Evolutionary conservation across 192 early-diverging fungal genomes (phyloP).

Genomic region (Coemansia pectinata): DNA sequence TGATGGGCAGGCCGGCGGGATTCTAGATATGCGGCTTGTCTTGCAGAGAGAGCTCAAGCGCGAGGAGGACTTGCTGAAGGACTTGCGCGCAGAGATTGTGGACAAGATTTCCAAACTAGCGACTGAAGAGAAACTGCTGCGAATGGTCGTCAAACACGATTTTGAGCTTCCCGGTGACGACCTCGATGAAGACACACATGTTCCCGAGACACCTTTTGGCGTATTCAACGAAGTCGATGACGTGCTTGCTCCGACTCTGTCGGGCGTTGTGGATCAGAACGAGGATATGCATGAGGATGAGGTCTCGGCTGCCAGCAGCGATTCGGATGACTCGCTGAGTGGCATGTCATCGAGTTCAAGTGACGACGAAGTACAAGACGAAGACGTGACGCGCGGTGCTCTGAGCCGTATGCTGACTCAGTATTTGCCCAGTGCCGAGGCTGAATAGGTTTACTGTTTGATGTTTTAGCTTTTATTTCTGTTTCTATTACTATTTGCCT

Average conservation of each 20-base stretch:
- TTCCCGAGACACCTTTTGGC: neutral
- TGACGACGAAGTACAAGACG: constrained; percentile 49
- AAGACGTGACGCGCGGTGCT: constrained; percentile 42
- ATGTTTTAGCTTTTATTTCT: neutral
- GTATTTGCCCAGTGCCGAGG: constrained; percentile 17
- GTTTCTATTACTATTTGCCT: neutral
- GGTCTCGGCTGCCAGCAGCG: constrained; percentile 8
- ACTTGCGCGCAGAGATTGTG: constrained; percentile 37
- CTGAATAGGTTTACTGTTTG: neutral
- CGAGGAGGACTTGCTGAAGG: constrained; percentile 46
- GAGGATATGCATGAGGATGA: constrained; percentile 8
- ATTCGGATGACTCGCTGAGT: constrained; percentile 36
- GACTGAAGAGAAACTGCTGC: constrained; percentile 45
- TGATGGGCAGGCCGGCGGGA: constrained; percentile 5
- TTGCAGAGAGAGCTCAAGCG: constrained; percentile 48
- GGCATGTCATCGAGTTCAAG: constrained; percentile 51
- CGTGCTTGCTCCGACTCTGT: neutral
- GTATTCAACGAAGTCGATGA: constrained; percentile 10
- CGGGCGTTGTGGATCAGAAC: constrained; percentile 3
- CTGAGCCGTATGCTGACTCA: constrained; percentile 34
- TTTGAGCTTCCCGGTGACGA: constrained; percentile 38
- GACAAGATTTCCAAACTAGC: constrained; percentile 50
- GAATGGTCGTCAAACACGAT: constrained; percentile 47
- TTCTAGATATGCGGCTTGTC: constrained; percentile 48
- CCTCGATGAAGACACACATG: neutral